A percentile compares a stretch with the other conserved stretches of the same genome.
These are phyloP conservation scores for Podaxis mareebaensis DNA, from an alignment of 768 basidiomycete species.

Conservation along the genomic window DNA sequence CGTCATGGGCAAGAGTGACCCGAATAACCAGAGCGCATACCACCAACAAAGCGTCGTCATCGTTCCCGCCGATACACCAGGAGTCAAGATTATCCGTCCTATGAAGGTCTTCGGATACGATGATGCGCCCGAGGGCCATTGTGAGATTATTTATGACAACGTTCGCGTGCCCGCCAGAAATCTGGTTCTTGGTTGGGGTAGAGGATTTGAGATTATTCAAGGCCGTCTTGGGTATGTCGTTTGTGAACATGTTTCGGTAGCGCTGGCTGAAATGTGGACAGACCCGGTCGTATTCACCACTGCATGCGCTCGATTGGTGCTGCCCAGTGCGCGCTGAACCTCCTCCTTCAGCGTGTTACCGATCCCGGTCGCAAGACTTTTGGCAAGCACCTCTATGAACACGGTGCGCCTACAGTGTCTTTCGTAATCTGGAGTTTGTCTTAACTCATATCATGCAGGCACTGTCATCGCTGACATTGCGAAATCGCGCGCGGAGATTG, in stretches of 20 bases:
- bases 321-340: conserved; percentile 81
- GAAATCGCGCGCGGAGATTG: conserved; percentile 90
- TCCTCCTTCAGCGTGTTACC: conserved; percentile 91
- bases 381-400: conserved; percentile 87
- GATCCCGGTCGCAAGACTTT: conserved; percentile 91
- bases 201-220: conserved; percentile 97
- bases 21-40: conserved; percentile 73
- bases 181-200: conserved; percentile 89
- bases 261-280: conserved; percentile 26
- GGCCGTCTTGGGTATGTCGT: conserved; percentile 81
- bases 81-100: conserved; percentile 87
- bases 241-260: not conserved
- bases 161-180: conserved; percentile 86
- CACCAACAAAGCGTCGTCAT: conserved; percentile 92
- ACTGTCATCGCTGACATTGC: conserved; percentile 92
- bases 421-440: not conserved
- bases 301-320: conserved; percentile 97
- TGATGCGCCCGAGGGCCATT: conserved; percentile 96
- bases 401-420: conserved; percentile 53
- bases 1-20: conserved; percentile 94
- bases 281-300: conserved; percentile 94
- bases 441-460: conserved; percentile 40
- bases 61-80: conserved; percentile 85
- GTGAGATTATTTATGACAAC: conserved; percentile 92
- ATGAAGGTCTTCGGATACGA: conserved; percentile 95